These are phyloP conservation scores for Alternaria ventricosa DNA, from an alignment of 2,329 filamentous ascomycete species.

Conservation along the genomic window DNA sequence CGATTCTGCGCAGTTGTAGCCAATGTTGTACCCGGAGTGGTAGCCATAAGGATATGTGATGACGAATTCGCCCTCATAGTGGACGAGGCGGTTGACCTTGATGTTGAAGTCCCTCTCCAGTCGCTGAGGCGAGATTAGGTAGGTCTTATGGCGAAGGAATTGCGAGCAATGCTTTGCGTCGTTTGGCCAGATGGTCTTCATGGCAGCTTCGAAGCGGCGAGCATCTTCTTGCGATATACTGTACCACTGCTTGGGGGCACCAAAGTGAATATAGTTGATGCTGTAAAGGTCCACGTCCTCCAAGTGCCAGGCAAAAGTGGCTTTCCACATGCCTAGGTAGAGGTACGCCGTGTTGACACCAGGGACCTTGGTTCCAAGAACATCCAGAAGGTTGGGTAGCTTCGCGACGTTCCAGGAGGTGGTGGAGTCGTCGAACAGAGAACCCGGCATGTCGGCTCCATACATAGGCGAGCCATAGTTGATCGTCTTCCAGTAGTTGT, in stretches of 20 bases:
- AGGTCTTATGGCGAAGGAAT: constrained; percentile 96
- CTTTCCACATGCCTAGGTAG: constrained; percentile 99
- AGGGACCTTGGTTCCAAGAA: constrained; percentile 92
- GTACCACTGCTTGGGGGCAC: constrained; percentile 99
- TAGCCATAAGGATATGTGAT: constrained; percentile 99
- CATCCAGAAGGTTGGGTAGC: constrained; percentile 89
- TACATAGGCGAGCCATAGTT: constrained; percentile 96
- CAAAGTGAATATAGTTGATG: constrained; percentile 99
- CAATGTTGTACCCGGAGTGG: constrained; percentile 96
- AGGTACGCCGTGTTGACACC: constrained; percentile 98
- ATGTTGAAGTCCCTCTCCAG: constrained; percentile 90
- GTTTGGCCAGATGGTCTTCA: constrained; percentile 93
- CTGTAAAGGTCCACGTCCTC: constrained; percentile 99
- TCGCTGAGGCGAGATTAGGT: constrained; percentile 89
- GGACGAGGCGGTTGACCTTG: constrained; percentile 93
- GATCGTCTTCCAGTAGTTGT: constrained; percentile 95
- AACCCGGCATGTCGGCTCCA: constrained; percentile 94
- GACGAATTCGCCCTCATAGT: constrained; percentile 96
- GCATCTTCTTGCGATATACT: constrained; percentile 97
- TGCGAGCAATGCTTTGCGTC: constrained; percentile 96
- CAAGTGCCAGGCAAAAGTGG: constrained; percentile 98
- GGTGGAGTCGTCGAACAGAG: constrained; percentile 85
- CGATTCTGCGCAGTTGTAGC: constrained; percentile 98
- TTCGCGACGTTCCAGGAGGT: constrained; percentile 94
- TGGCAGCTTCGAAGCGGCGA: constrained; percentile 88